Base-by-base conservation (phyloP, 768 basidiomycete genomes). In the Russula griseocarnosa region DNA sequence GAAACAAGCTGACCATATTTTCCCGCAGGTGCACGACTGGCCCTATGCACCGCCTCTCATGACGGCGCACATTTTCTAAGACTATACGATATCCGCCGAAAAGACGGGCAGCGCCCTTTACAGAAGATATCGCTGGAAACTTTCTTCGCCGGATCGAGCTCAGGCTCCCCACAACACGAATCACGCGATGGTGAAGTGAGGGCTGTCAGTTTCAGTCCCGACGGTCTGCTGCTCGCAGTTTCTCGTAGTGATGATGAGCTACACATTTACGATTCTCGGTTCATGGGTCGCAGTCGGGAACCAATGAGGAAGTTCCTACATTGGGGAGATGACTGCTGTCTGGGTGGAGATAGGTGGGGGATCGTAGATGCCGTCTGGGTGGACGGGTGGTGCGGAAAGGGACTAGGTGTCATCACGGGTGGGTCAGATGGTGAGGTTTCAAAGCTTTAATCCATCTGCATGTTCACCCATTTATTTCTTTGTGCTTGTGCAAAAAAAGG, bases 201-300 rank as follows among this genome's bases (percentile, higher is more conserved):
- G 18, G 32, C 55, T 4, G 59, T 59, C 32, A 46, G 62, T 14
- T 69, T 67, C 50, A 69, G 68, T 42, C 66, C 62, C 3, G 66
- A 67, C 20, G 66, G 66, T 5, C 10, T 64, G 28, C 32, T 67
- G 24, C 68, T 69, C 10, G 66, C 62, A 1, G 22, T 69, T 4
- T 53, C 68, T 24, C 66, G 68, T 18, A 69, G 58, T 13, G 68
- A 69, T 22, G 65, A 69, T 14, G 61, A 60, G 16, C 55, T 69
- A 1, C 68, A 69, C 8, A 32, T 69, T 0, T 69, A 67, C 30
- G 68, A 69, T 44, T 55, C 62, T 32, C 66, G 68, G 16, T 67
- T 69, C 30, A 54, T 69, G 60, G 46, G 51, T n/a, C 52, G 50
- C 9, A 46, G 53, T 7, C 13, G 16, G 14, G 51, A 36, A 44